These are phyloP conservation scores for Penicillium fimorum DNA, from an alignment of 495 filamentous ascomycete genomes.

Conservation along the genomic window DNA sequence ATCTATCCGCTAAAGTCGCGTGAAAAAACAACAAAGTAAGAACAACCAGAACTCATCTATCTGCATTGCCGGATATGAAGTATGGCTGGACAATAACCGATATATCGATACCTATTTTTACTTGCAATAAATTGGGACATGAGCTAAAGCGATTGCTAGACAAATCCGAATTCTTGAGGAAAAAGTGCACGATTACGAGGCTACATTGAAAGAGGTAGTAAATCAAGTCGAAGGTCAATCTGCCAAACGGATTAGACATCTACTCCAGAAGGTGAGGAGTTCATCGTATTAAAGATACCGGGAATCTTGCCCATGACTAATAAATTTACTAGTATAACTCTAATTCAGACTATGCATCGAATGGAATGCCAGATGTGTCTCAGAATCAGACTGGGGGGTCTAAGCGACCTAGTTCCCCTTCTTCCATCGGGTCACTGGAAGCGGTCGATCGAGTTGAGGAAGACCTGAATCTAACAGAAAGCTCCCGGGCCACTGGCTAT, in stretches of 20 bases:
- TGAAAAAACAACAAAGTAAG: slow-evolving; percentile 37
- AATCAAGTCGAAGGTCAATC: slow-evolving; percentile 28
- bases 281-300: too few species aligned
- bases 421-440: slow-evolving; percentile 55
- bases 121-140: not conserved
- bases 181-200: slow-evolving; percentile 53
- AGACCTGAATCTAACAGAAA: slow-evolving; percentile 50
- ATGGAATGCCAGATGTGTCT: not conserved
- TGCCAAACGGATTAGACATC: slow-evolving; percentile 31
- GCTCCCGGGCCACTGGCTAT: slow-evolving; percentile 51
- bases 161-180: slow-evolving; percentile 41
- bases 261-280: slow-evolving; percentile 38
- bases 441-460: slow-evolving; percentile 56
- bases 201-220: slow-evolving; percentile 41
- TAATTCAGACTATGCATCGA: slow-evolving; percentile 5
- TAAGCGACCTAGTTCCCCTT: slow-evolving; percentile 25
- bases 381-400: not conserved
- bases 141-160: slow-evolving; percentile 18
- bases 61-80: not conserved
- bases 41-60: not conserved
- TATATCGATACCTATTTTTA: not conserved
- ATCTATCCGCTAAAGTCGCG: slow-evolving; percentile 53
- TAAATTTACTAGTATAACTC: not conserved
- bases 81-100: not conserved
- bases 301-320: not conserved